Conservation (phyloP, 1,284 basidiomycete species). For the Cryptococcus hybrid region DNA sequence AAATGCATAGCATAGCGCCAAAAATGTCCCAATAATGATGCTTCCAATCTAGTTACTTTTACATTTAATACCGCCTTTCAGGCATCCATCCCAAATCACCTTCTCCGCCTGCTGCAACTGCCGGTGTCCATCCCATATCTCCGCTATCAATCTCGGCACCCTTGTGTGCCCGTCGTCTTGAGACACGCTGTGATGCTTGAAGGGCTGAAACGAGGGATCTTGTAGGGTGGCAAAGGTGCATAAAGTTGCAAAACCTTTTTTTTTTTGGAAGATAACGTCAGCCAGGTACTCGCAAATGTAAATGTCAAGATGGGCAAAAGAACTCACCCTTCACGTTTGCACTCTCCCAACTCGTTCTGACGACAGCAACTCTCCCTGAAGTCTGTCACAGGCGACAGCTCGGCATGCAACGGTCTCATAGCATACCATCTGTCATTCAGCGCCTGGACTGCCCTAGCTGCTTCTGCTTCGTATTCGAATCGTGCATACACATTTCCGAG, state of each 20-base stretch:
- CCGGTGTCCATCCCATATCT: conserved; percentile 43
- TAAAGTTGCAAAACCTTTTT: conserved; percentile 85
- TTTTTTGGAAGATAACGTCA: not conserved
- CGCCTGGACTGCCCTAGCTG: conserved; percentile 86
- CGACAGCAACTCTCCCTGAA: conserved; percentile 98
- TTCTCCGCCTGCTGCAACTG: conserved; percentile 14
- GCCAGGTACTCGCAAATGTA: not conserved
- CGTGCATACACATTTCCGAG: conserved; percentile 99
- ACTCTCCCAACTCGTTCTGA: conserved; percentile 97
- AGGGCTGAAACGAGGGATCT: conserved; percentile 75
- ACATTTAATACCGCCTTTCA: not conserved
- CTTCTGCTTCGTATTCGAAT: conserved; percentile 98
- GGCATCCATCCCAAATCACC: conserved; percentile 20
- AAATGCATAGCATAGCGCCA: no score
- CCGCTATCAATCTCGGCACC: conserved; percentile 27
- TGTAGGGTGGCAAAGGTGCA: conserved; percentile 89
- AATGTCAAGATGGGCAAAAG: not conserved
- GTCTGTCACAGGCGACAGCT: conserved; percentile 96
- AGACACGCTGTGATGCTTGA: conserved; percentile 76
- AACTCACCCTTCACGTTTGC: conserved; percentile 77
- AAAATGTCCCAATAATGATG: no score
- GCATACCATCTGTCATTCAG: conserved; percentile 98
- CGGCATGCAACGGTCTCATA: conserved; percentile 94
- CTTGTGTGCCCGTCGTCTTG: conserved; percentile 56
- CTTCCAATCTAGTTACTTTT: no score